Evolutionary conservation across 306 rosid species (phyloP).

Genomic region (Acacia melanoxylon): DNA sequence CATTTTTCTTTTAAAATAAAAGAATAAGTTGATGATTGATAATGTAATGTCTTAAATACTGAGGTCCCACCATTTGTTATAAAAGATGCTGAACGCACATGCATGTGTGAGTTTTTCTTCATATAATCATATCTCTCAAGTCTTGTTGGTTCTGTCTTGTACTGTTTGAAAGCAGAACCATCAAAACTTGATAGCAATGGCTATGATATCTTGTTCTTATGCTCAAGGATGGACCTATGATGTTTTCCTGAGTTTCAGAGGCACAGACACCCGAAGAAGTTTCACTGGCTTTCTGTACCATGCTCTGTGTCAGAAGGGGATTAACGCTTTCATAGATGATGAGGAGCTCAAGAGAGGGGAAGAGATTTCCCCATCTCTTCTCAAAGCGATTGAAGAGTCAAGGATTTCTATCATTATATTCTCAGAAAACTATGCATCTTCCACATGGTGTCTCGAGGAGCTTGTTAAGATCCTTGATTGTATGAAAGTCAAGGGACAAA

Average conservation of each 20-base stretch:
- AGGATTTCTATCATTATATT: slow-evolving; percentile 48
- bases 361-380: slow-evolving; percentile 37
- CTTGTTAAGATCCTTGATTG: slow-evolving; percentile 41
- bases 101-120: background rate
- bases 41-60: background rate
- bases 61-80: slow-evolving; percentile 5
- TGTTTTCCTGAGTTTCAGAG: slow-evolving; percentile 50
- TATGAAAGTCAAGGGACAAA: slow-evolving; percentile 27
- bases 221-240: slow-evolving; percentile 35
- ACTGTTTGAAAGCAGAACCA: background rate
- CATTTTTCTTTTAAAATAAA: background rate
- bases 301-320: slow-evolving; percentile 39
- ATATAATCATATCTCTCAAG: background rate
- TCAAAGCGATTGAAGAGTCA: slow-evolving; percentile 46
- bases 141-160: background rate
- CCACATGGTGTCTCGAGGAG: slow-evolving; percentile 48
- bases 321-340: slow-evolving; percentile 33
- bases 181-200: no score
- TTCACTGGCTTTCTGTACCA: slow-evolving; percentile 43
- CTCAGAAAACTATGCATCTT: slow-evolving; percentile 43
- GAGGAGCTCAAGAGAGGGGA: slow-evolving; percentile 31
- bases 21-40: background rate
- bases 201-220: slow-evolving; percentile 10
- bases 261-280: slow-evolving; percentile 34
- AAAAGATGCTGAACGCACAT: background rate